These are phyloP conservation scores for Ormosia semicastrata DNA, from an alignment of 306 rosid species.

Conservation along the genomic window DNA sequence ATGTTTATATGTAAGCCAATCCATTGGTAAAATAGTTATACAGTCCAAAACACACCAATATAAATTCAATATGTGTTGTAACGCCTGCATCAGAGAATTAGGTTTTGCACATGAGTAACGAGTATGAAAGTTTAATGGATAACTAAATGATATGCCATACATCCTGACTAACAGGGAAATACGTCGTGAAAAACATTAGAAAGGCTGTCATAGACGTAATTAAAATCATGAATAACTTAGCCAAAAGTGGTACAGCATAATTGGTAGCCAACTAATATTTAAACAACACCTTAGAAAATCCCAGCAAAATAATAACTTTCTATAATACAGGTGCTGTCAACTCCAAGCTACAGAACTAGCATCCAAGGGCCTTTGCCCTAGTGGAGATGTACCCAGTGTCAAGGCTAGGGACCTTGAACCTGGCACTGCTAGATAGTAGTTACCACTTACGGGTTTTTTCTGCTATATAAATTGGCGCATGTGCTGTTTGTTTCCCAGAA, in stretches of 20 bases:
- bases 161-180: background rate
- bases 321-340: background rate
- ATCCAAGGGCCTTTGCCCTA: background rate
- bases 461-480: background rate
- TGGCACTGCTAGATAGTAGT: background rate
- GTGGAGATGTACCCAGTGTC: background rate
- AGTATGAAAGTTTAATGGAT: background rate
- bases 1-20: background rate
- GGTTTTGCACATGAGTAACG: background rate
- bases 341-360: background rate
- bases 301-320: background rate
- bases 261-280: background rate
- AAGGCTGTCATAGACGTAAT: background rate
- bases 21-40: background rate
- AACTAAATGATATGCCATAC: background rate
- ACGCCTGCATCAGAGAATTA: background rate
- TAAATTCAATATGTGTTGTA: background rate
- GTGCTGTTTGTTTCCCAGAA: background rate
- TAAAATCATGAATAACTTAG: background rate
- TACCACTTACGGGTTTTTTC: background rate
- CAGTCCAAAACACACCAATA: background rate
- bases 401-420: background rate
- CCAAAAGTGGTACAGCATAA: background rate
- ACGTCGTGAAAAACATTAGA: background rate
- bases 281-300: background rate